These are phyloP conservation scores for Apiotrichum gracile DNA, from an alignment of 1,284 basidiomycete genomes.

Conservation along the genomic window DNA sequence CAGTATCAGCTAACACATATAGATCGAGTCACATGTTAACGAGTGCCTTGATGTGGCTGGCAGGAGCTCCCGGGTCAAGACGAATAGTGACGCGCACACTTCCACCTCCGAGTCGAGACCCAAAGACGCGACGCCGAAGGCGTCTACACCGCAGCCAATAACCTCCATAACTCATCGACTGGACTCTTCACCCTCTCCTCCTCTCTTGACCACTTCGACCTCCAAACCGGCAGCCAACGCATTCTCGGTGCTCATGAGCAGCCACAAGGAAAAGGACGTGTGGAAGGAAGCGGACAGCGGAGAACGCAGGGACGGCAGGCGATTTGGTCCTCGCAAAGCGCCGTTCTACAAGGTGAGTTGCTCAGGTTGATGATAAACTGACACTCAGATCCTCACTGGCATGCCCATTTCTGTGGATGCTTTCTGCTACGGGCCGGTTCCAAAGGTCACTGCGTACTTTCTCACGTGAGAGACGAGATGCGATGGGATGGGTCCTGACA, in stretches of 20 bases:
- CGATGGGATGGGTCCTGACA: not conserved
- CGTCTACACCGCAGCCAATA: not conserved
- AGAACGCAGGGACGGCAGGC: constrained; percentile 41
- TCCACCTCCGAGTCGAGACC: constrained; percentile 1
- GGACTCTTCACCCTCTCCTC: constrained; percentile 11
- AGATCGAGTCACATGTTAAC: constrained; percentile 41
- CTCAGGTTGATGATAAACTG: fast-evolving
- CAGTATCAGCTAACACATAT: not conserved
- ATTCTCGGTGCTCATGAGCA: constrained; percentile 77
- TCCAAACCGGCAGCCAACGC: constrained; percentile 48
- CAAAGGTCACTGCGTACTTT: constrained; percentile 80
- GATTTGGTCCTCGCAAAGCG: constrained; percentile 62
- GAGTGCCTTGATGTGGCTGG: constrained; percentile 33
- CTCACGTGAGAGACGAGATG: constrained; percentile 57
- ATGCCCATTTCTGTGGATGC: constrained; percentile 97
- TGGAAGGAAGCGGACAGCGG: constrained; percentile 68
- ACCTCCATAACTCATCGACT: constrained; percentile 4
- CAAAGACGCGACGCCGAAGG: not conserved
- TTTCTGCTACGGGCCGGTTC: constrained; percentile 87
- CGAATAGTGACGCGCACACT: not conserved
- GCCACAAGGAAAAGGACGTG: constrained; percentile 67
- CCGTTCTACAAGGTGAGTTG: constrained; percentile 80
- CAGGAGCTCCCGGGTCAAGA: too few relatives aligned
- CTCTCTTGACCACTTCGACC: constrained; percentile 4
- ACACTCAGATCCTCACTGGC: constrained; percentile 63